These are phyloP conservation scores for Blastocladiella emersonii DNA, from an alignment of 371 early-diverging fungal species.

Conservation along the genomic window DNA sequence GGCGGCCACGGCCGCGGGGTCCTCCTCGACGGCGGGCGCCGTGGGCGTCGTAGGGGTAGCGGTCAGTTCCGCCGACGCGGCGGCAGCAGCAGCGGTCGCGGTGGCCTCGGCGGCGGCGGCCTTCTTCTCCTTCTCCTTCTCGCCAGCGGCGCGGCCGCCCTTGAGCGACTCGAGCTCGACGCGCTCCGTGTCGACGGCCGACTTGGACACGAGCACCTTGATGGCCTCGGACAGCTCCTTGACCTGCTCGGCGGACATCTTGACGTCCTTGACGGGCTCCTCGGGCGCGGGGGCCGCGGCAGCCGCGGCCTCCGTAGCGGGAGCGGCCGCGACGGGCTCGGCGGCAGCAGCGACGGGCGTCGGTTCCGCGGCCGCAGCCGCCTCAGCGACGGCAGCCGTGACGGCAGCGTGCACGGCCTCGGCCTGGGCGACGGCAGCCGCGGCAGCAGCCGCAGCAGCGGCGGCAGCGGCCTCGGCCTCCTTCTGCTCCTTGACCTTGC, in stretches of 20 bases:
- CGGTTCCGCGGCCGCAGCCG: background rate
- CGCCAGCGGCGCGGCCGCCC: slow-evolving; percentile 47
- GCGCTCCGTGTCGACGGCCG: slow-evolving; percentile 47
- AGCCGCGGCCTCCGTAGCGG: background rate
- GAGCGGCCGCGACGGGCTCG: background rate
- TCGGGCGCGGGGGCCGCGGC: background rate
- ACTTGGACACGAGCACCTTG: slow-evolving; percentile 41
- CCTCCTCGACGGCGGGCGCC: slow-evolving; percentile 16
- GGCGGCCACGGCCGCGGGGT: slow-evolving; percentile 1
- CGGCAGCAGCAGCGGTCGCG: background rate
- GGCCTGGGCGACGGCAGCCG: background rate
- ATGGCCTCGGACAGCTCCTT: slow-evolving; percentile 48
- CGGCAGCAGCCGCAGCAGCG: background rate
- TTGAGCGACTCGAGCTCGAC: slow-evolving; percentile 49
- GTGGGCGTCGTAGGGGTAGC: background rate
- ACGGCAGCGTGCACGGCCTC: background rate
- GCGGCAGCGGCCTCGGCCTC: slow-evolving; percentile 5
- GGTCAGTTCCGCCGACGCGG: background rate
- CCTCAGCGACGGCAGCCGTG: background rate
- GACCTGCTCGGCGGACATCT: slow-evolving; percentile 43
- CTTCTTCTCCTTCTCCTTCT: slow-evolving; percentile 23
- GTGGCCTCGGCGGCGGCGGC: background rate
- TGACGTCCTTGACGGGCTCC: slow-evolving; percentile 21
- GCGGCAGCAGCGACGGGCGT: background rate
- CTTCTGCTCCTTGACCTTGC: slow-evolving; percentile 12